A percentile compares a stretch with the other conserved stretches of the same genome.
Conservation (phyloP, 1,284 basidiomycete species). For the Leccinum solheimii region DNA sequence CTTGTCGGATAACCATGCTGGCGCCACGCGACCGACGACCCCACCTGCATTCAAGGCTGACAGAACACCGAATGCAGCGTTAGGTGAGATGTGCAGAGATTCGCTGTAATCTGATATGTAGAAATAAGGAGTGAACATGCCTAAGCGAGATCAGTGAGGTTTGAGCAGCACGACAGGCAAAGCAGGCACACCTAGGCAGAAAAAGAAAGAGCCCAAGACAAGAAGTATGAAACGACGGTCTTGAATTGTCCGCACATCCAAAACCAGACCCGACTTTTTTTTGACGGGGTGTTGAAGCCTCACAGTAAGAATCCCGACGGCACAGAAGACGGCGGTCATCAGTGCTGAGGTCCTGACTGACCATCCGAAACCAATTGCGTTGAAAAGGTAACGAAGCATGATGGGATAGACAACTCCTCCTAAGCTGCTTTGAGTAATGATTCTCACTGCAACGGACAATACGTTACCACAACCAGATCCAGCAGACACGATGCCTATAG, state of each 20-base stretch:
- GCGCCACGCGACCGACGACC: conserved; percentile 60
- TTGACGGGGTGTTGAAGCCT: conserved; percentile 22
- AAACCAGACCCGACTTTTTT: conserved; percentile 25
- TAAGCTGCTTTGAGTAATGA: conserved; percentile 26
- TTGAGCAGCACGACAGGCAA: not conserved
- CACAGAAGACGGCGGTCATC: conserved; percentile 42
- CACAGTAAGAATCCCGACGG: conserved; percentile 44
- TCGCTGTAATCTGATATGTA: conserved; percentile 58
- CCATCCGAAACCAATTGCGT: conserved; percentile 60
- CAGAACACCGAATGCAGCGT: conserved; percentile 51
- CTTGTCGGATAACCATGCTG: conserved; percentile 60
- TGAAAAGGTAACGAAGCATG: conserved; percentile 59
- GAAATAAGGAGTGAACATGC: conserved; percentile 64
- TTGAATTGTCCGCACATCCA: conserved; percentile 38
- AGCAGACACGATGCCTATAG: conserved; percentile 53
- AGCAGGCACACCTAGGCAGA: conserved; percentile 43
- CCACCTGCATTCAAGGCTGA: conserved; percentile 66
- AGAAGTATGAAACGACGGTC: conserved; percentile 49
- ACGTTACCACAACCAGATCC: conserved; percentile 54
- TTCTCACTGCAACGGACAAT: conserved; percentile 16
- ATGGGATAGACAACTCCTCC: conserved; percentile 71
- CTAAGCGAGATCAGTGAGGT: conserved; percentile 51
- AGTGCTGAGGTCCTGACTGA: conserved; percentile 52
- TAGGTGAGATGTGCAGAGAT: conserved; percentile 38
- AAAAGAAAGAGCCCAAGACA: conserved; percentile 47